Evolutionary conservation across 129 eudicot genomes (phyloP).

Genomic region (Dittrichia graveolens): DNA sequence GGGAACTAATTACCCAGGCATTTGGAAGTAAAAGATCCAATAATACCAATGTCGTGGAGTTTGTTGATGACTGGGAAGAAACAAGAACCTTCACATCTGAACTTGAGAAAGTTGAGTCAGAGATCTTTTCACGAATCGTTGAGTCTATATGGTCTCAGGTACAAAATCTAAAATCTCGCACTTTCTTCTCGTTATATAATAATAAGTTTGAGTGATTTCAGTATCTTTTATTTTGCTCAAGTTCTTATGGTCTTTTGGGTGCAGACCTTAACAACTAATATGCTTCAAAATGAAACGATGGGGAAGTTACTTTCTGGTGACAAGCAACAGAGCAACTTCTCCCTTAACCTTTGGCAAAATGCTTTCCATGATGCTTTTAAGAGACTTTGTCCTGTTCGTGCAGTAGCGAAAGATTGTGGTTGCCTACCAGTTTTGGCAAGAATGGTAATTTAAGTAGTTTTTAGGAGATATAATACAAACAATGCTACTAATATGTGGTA

Average conservation of each 20-base stretch:
- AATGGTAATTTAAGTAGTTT: constrained; percentile 44
- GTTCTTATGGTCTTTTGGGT: constrained; percentile 22
- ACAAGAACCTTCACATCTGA: constrained; percentile 73
- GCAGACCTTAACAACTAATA: constrained; percentile 75
- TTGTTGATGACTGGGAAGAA: constrained; percentile 72
- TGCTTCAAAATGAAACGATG: constrained; percentile 46
- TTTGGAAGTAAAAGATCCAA: constrained; percentile 53
- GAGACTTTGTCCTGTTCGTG: constrained; percentile 93
- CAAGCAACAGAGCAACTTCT: constrained; percentile 58
- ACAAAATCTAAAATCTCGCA: constrained; percentile 3
- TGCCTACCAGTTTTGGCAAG: constrained; percentile 74
- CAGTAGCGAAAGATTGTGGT: constrained; percentile 77
- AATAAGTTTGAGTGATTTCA: neutral
- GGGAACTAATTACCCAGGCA: constrained; percentile 68
- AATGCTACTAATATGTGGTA: constrained; percentile 6
- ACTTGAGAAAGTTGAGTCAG: constrained; percentile 79
- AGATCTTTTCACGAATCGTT: constrained; percentile 73
- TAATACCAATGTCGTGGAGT: constrained; percentile 41
- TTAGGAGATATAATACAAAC: neutral
- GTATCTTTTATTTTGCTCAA: constrained; percentile 7
- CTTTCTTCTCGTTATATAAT: neutral
- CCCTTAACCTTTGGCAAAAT: constrained; percentile 70
- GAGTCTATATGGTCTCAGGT: constrained; percentile 96
- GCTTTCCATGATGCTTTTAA: constrained; percentile 72
- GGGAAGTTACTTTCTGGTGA: constrained; percentile 50